Conservation (phyloP, 345 rosid genomes). For the Hibiscus syriacus region DNA sequence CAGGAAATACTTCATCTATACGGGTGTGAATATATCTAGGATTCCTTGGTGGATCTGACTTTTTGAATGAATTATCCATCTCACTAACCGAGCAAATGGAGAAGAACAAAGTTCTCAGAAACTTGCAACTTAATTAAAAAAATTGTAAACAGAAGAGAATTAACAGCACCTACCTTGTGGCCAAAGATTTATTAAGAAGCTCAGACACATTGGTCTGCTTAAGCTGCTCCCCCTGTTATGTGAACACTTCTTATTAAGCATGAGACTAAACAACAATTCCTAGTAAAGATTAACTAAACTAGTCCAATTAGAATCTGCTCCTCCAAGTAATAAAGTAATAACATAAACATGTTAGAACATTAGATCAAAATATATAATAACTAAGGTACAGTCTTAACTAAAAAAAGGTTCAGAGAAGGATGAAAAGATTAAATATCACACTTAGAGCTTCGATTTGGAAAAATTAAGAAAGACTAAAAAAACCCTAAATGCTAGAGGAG, state of each 20-base stretch:
- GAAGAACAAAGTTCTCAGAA: slow-evolving; percentile 9
- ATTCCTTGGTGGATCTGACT: slow-evolving; percentile 37
- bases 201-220: slow-evolving; percentile 43
- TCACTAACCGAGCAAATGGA: slow-evolving; percentile 18
- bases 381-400: neutral
- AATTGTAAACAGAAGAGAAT: neutral
- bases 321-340: neutral
- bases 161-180: slow-evolving; percentile 33
- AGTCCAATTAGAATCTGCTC: neutral
- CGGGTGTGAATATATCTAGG: slow-evolving; percentile 67
- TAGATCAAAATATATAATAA: neutral
- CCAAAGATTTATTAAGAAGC: slow-evolving; percentile 43
- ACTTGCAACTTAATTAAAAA: neutral
- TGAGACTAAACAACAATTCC: neutral
- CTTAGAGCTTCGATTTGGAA: neutral
- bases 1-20: slow-evolving; percentile 72
- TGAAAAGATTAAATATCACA: neutral
- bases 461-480: neutral
- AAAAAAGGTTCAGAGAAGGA: neutral
- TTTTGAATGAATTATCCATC: slow-evolving; percentile 41
- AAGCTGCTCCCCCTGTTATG: slow-evolving; percentile 75
- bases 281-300: neutral
- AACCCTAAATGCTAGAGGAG: neutral
- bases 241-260: neutral
- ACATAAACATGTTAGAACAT: neutral